A percentile compares a stretch with the other conserved stretches of the same genome.
Evolutionary conservation across 192 early-diverging fungal species (phyloP).

Genomic region (Coemansia sp.): DNA sequence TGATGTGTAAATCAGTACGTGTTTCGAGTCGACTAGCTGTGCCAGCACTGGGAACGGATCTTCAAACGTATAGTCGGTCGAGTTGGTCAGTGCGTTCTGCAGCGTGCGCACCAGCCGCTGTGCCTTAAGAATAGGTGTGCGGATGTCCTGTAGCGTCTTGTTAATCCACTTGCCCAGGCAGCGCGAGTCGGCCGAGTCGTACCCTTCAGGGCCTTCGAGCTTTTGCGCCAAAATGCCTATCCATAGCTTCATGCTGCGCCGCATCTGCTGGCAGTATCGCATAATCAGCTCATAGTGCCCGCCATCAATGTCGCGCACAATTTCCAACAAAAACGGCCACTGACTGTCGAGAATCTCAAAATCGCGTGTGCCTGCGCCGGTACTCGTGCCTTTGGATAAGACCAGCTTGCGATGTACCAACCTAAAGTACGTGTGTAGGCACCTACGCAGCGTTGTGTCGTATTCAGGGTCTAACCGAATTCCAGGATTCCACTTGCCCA

Average conservation of each 20-base stretch:
- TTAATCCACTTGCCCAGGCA: conserved; percentile 45
- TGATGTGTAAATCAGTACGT: conserved; percentile 71
- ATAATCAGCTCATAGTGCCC: conserved; percentile 71
- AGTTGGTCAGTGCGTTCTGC: conserved; percentile 58
- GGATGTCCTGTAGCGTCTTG: conserved; percentile 48
- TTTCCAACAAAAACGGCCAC: conserved; percentile 74
- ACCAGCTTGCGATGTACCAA: conserved; percentile 73
- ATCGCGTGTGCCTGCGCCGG: conserved; percentile 64
- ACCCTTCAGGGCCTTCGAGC: conserved; percentile 40
- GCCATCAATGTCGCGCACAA: conserved; percentile 71
- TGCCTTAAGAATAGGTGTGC: conserved; percentile 42
- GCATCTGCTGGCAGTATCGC: conserved; percentile 67
- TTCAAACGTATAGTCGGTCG: conserved; percentile 73
- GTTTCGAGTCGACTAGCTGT: conserved; percentile 65
- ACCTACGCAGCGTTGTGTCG: conserved; percentile 67
- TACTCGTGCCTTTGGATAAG: conserved; percentile 56
- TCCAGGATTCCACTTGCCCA: conserved; percentile 68
- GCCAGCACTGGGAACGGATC: conserved; percentile 60
- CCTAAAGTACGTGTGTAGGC: conserved; percentile 75
- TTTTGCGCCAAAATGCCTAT: conserved; percentile 24
- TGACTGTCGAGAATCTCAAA: conserved; percentile 80
- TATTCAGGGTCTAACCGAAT: conserved; percentile 66
- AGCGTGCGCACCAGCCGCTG: conserved; percentile 52
- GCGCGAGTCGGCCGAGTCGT: conserved; percentile 37
- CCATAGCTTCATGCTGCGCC: conserved; percentile 36